Evolutionary conservation across 345 rosid genomes (phyloP).

Genomic region (Turnera subulata): DNA sequence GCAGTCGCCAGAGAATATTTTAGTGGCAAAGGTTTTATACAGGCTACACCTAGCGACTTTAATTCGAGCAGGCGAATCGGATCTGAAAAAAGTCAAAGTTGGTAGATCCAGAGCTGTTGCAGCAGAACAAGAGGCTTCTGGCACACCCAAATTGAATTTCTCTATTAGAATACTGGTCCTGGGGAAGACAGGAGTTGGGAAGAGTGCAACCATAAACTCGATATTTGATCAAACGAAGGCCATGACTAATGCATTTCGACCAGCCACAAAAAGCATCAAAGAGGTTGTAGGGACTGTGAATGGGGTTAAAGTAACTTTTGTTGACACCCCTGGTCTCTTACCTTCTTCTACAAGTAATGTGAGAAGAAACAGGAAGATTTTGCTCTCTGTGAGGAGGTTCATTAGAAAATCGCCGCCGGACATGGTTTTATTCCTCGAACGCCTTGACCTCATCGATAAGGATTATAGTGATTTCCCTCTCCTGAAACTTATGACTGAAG

Average conservation of each 20-base stretch:
- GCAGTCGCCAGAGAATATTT: constrained; percentile 50
- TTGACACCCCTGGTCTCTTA: constrained; percentile 88
- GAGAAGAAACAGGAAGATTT: constrained; percentile 67
- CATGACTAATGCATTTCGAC: constrained; percentile 70
- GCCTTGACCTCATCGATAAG: constrained; percentile 61
- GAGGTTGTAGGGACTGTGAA: constrained; percentile 63
- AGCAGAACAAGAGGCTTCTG: constrained; percentile 68
- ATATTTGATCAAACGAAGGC: constrained; percentile 64
- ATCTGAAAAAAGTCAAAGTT: constrained; percentile 47
- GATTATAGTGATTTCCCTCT: constrained; percentile 68
- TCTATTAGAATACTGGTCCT: constrained; percentile 70
- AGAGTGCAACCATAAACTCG: constrained; percentile 96
- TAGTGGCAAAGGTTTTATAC: constrained; percentile 78
- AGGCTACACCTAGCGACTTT: constrained; percentile 70
- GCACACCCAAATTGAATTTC: constrained; percentile 61
- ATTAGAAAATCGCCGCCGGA: constrained; percentile 78
- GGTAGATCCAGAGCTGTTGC: constrained; percentile 54
- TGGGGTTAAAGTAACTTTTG: constrained; percentile 73
- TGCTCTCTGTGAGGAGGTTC: constrained; percentile 62
- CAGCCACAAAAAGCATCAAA: constrained; percentile 57
- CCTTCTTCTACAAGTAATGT: constrained; percentile 46
- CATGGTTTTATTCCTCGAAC: constrained; percentile 72
- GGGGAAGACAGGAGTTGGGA: constrained; percentile 96
- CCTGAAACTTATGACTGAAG: constrained; percentile 70
- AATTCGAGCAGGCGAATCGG: constrained; percentile 70